These are phyloP conservation scores for Phialophora expanda DNA, from an alignment of 2,329 filamentous ascomycete genomes.

Conservation along the genomic window DNA sequence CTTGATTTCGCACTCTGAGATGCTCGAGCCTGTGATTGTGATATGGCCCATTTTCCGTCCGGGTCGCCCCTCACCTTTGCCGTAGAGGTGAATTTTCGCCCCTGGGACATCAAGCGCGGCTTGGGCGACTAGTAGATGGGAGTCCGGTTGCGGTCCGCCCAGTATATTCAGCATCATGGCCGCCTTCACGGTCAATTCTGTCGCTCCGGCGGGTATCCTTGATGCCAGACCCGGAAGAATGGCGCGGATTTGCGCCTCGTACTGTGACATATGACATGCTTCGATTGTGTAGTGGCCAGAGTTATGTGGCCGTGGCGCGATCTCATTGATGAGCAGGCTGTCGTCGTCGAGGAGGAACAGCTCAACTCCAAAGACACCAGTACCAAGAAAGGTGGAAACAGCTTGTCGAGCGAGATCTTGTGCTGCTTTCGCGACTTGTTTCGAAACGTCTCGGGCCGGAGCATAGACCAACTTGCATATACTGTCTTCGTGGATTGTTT, in stretches of 20 bases:
- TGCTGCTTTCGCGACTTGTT: constrained; percentile 66
- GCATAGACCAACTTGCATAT: constrained; percentile 93
- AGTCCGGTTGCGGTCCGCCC: constrained; percentile 62
- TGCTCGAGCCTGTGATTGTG: constrained; percentile 73
- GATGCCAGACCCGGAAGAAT: constrained; percentile 67
- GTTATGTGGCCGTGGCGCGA: constrained; percentile 84
- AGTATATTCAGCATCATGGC: constrained; percentile 63
- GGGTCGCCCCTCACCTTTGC: constrained; percentile 81
- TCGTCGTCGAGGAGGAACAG: constrained; percentile 84
- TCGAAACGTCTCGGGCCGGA: constrained; percentile 74
- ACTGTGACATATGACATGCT: constrained; percentile 86
- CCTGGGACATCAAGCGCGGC: constrained; percentile 63
- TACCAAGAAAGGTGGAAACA: constrained; percentile 78
- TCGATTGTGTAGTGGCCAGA: constrained; percentile 96
- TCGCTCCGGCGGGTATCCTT: constrained; percentile 61
- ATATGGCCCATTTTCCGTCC: constrained; percentile 96
- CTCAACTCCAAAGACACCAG: constrained; percentile 95
- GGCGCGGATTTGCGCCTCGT: constrained; percentile 83
- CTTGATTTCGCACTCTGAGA: constrained; percentile 70
- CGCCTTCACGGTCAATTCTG: constrained; percentile 51
- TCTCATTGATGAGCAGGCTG: constrained; percentile 80
- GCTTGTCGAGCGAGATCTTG: constrained; percentile 79
- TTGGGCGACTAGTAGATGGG: constrained; percentile 65
- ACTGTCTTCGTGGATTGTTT: constrained; percentile 93
- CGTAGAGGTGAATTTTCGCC: constrained; percentile 82